Conservation (phyloP, 2,329 filamentous ascomycete genomes). For the Byssothecium circinans region DNA sequence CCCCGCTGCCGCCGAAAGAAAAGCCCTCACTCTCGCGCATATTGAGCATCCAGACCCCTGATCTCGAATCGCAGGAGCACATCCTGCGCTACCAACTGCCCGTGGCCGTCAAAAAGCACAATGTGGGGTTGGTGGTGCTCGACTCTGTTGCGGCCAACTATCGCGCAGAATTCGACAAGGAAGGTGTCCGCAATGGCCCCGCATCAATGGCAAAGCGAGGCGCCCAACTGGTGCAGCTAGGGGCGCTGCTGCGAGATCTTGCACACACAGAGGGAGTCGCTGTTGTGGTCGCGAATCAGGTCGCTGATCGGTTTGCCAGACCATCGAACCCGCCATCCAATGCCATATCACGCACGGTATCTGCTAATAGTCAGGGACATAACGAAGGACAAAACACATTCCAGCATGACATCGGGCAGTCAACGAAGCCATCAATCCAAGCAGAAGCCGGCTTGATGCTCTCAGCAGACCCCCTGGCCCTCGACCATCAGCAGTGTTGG, state of each 20-base stretch:
- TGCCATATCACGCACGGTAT: constrained; percentile 29
- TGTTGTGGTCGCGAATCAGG: constrained; percentile 92
- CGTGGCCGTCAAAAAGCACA: constrained; percentile 73
- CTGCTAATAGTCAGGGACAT: constrained; percentile 29
- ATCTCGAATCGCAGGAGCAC: constrained; percentile 93
- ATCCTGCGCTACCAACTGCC: constrained; percentile 92
- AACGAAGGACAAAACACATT: constrained; percentile 20
- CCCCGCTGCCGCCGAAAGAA: constrained; percentile 42
- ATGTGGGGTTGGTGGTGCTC: constrained; percentile 79
- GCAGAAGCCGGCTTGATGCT: constrained; percentile 31
- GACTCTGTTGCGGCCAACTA: constrained; percentile 97
- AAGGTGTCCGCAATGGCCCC: constrained; percentile 41
- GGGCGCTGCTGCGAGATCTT: constrained; percentile 73
- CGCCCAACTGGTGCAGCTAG: constrained; percentile 74
- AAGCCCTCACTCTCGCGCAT: constrained; percentile 73
- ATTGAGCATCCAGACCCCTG: constrained; percentile 78
- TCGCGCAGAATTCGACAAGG: constrained; percentile 80
- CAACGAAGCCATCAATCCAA: constrained; percentile 14
- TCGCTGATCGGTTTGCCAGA: constrained; percentile 77
- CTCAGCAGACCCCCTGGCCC: constrained; percentile 62
- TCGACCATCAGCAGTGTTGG: constrained; percentile 91
- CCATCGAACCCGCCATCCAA: constrained; percentile 25
- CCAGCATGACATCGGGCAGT: constrained; percentile 6
- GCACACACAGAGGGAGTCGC: constrained; percentile 75
- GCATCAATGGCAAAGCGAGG: constrained; percentile 71